Percentiles rank a stretch among this genome's conserved stretches.
Evolutionary conservation across 176 grass and related monocot genomes (phyloP).

Genomic region (Ananas comosus): DNA sequence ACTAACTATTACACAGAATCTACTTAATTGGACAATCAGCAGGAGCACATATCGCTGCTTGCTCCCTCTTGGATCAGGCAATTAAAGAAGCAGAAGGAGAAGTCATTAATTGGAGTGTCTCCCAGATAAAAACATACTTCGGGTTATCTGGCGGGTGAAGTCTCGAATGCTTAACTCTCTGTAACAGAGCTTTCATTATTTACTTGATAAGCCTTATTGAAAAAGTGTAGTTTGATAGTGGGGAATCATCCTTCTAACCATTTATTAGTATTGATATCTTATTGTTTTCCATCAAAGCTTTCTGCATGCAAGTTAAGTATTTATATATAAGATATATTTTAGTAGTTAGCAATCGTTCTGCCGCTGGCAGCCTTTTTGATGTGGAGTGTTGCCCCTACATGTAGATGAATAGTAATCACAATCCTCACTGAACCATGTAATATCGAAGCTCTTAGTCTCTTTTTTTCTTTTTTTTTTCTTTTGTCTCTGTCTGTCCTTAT

Average conservation of each 20-base stretch:
- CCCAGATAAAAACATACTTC: slow-evolving; percentile 88
- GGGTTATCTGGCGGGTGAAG: slow-evolving; percentile 91
- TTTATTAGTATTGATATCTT: background rate
- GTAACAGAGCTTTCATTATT: background rate
- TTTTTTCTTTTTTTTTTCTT: too few relatives aligned
- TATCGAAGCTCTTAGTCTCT: too few relatives aligned
- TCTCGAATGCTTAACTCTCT: slow-evolving; percentile 12
- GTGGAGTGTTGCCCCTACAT: background rate
- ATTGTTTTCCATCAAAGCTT: background rate
- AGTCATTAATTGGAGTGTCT: slow-evolving; percentile 62
- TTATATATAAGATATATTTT: background rate
- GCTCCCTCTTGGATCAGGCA: slow-evolving; percentile 63
- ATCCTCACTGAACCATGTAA: background rate
- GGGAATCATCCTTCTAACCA: too few relatives aligned
- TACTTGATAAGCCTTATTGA: background rate
- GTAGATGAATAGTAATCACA: background rate
- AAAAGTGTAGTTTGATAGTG: too few relatives aligned
- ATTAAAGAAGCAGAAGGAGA: slow-evolving; percentile 58
- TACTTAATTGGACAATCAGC: slow-evolving; percentile 98
- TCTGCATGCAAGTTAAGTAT: background rate
- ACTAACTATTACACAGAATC: slow-evolving; percentile 35
- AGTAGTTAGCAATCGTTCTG: too few relatives aligned
- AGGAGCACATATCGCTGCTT: slow-evolving; percentile 90
- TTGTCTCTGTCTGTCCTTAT: too few relatives aligned
- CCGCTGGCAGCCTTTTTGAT: too few relatives aligned